A percentile compares a stretch with the other conserved stretches of the same genome.
These are phyloP conservation scores for Stevia rebaudiana DNA, from an alignment of 140 eudicot genomes.

Conservation along the genomic window DNA sequence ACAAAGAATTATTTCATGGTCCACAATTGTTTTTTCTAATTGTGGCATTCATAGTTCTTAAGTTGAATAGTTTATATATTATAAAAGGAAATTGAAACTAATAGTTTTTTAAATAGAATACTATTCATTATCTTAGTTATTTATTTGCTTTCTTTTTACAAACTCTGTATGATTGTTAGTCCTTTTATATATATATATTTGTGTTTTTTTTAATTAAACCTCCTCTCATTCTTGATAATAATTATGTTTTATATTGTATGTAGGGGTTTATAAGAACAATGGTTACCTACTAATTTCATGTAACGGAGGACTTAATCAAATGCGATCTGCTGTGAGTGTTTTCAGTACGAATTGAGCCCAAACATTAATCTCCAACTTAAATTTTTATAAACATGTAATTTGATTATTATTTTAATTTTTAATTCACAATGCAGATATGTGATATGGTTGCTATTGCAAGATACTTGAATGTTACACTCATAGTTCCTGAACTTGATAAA, in stretches of 20 bases:
- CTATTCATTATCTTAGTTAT: background rate
- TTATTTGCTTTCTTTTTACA: constrained; percentile 8
- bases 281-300: constrained; percentile 94
- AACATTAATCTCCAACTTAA: background rate
- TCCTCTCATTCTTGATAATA: background rate
- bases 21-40: too few relatives aligned
- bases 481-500: constrained; percentile 93
- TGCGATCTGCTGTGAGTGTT: constrained; percentile 91
- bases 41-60: background rate
- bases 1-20: too few relatives aligned
- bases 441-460: constrained; percentile 98
- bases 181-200: too few relatives aligned
- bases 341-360: constrained; percentile 23
- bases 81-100: too few relatives aligned
- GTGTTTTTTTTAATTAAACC: background rate
- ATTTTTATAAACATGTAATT: background rate
- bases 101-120: background rate
- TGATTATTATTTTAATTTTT: constrained; percentile 9
- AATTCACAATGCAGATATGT: constrained; percentile 54
- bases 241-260: constrained; percentile 3
- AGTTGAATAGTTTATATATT: background rate
- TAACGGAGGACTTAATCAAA: constrained; percentile 96
- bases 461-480: constrained; percentile 83
- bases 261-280: constrained; percentile 93
- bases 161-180: too few relatives aligned